These are phyloP conservation scores for Rhododendron vialii DNA, from an alignment of 148 eudicot species.

Conservation along the genomic window DNA sequence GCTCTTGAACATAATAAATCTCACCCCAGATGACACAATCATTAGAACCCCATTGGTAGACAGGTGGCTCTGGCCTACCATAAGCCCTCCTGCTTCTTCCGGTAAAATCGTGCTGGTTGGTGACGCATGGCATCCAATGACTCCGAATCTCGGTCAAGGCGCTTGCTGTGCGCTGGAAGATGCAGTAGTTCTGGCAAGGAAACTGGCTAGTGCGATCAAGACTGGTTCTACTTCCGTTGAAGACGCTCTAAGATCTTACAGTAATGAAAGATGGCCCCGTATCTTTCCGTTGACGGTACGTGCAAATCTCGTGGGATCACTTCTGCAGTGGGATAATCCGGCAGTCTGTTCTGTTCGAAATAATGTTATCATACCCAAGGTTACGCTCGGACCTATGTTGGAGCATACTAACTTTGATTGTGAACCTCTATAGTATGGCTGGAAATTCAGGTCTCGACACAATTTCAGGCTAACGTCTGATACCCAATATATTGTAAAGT, in stretches of 20 bases:
- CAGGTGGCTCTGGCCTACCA: constrained; percentile 83
- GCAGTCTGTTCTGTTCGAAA: constrained; percentile 51
- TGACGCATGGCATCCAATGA: constrained; percentile 99
- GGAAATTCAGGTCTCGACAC: not conserved
- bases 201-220: constrained; percentile 44
- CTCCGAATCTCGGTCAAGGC: constrained; percentile 97
- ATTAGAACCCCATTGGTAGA: constrained; percentile 55
- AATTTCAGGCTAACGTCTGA: not conserved
- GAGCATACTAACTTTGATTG: constrained; percentile 66
- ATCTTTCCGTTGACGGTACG: constrained; percentile 60
- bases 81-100: constrained; percentile 59
- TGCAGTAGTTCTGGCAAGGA: constrained; percentile 59
- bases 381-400: constrained; percentile 53
- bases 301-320: constrained; percentile 66
- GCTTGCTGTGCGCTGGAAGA: constrained; percentile 92
- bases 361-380: constrained; percentile 56
- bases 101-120: constrained; percentile 83
- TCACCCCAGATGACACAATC: constrained; percentile 60
- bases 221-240: constrained; percentile 35
- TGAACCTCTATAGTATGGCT: constrained; percentile 28
- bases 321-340: constrained; percentile 71
- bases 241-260: constrained; percentile 62
- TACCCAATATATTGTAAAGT: not conserved
- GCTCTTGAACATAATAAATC: constrained; percentile 42
- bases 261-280: constrained; percentile 61